These are phyloP conservation scores for Sporothrix variecibatus DNA, from an alignment of 2,329 filamentous ascomycete genomes.

Conservation along the genomic window DNA sequence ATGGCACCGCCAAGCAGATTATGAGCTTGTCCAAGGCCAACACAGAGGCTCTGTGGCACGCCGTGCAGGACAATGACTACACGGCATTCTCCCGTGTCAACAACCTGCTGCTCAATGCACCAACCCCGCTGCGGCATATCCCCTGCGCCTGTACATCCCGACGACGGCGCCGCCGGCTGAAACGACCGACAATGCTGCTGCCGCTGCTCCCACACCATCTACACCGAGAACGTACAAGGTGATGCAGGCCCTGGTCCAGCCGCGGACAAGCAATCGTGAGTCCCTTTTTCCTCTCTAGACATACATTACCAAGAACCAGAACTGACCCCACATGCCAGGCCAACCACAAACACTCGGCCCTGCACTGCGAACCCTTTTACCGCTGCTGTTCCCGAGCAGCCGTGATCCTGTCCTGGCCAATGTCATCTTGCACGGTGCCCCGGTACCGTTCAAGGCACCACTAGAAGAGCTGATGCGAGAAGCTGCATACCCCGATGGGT, in stretches of 20 bases:
- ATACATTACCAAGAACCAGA: not conserved
- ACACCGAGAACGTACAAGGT: conserved; percentile 61
- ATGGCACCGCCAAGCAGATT: conserved; percentile 84
- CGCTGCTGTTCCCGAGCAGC: conserved; percentile 82
- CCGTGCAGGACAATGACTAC: conserved; percentile 77
- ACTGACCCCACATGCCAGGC: conserved; percentile 18
- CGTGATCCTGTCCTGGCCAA: conserved; percentile 81
- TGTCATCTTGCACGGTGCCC: conserved; percentile 81
- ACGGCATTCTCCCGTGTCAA: conserved; percentile 72
- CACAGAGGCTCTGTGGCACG: conserved; percentile 78
- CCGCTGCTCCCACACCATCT: conserved; percentile 26
- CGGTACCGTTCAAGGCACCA: conserved; percentile 76
- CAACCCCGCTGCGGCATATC: conserved; percentile 75
- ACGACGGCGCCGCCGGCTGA: conserved; percentile 53
- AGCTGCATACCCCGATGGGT: conserved; percentile 88
- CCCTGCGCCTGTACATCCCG: conserved; percentile 83
- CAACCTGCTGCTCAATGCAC: conserved; percentile 72
- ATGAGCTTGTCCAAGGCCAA: conserved; percentile 86
- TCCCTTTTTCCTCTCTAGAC: conserved; percentile 11
- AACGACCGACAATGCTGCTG: conserved; percentile 35
- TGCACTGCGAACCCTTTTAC: conserved; percentile 73
- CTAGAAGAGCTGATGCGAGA: conserved; percentile 81
- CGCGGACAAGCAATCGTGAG: conserved; percentile 44
- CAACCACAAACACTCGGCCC: conserved; percentile 65
- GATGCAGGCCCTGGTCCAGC: conserved; percentile 72